Conservation (phyloP, 108 stramenopile species). For the Skeletonema grethae region DNA sequence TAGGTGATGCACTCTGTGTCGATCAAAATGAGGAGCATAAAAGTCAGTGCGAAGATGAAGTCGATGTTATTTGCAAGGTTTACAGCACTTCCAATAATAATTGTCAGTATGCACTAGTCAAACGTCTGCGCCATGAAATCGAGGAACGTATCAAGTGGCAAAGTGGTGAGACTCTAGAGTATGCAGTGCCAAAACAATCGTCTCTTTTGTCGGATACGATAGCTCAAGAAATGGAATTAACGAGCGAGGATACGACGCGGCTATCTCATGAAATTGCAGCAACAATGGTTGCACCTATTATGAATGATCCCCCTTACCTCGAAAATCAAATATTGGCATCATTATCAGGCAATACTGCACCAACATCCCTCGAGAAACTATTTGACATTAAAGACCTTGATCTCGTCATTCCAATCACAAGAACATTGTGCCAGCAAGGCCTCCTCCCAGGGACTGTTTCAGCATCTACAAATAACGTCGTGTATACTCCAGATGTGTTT, state of each 20-base stretch:
- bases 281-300: not conserved
- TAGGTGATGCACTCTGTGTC: not conserved
- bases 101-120: conserved; percentile 9
- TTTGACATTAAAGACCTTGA: not conserved
- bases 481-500: conserved; percentile 30
- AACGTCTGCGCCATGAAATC: not conserved
- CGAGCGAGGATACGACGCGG: conserved; percentile 12
- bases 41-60: not conserved
- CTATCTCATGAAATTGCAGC: conserved; percentile 2
- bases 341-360: conserved; percentile 21
- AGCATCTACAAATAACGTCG: conserved; percentile 11
- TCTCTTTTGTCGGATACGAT: not conserved
- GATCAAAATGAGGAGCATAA: not conserved
- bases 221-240: conserved; percentile 25
- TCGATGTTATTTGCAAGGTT: not conserved
- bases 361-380: conserved; percentile 20
- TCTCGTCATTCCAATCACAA: not conserved
- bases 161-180: not conserved
- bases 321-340: conserved; percentile 7
- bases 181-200: not conserved
- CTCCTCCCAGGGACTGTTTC: not conserved
- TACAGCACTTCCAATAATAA: not conserved
- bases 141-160: conserved; percentile 6
- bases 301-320: not conserved
- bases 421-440: not conserved